Evolutionary conservation across 2,329 filamentous ascomycete genomes (phyloP).

Genomic region (Fusarium beomiforme): DNA sequence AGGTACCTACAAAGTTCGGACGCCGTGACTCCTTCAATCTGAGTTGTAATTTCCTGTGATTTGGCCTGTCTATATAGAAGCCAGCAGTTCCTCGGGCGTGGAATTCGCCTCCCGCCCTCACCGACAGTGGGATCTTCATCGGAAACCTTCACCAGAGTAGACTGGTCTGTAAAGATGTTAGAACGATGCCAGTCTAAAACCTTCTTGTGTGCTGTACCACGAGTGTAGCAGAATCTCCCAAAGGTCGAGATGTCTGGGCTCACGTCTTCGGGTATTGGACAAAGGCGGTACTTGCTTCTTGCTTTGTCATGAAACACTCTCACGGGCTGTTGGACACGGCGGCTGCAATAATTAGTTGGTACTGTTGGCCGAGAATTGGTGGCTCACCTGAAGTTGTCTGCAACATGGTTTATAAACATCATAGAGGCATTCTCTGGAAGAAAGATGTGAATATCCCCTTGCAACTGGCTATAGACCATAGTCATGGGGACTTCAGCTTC

Average conservation of each 20-base stretch:
- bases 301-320: constrained; percentile 39
- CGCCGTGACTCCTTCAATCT: constrained; percentile 41
- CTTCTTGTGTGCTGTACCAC: constrained; percentile 24
- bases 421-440: constrained; percentile 35
- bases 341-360: constrained; percentile 20
- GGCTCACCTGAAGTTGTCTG: constrained; percentile 41
- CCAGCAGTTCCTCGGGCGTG: constrained; percentile 47
- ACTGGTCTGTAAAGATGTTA: not conserved
- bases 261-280: constrained; percentile 32
- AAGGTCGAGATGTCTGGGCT: constrained; percentile 17
- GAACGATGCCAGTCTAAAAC: not conserved
- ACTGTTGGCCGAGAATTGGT: not conserved
- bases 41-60: constrained; percentile 36
- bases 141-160: not conserved
- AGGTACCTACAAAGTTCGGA: constrained; percentile 46
- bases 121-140: not conserved
- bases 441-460: constrained; percentile 43
- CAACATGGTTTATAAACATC: constrained; percentile 30
- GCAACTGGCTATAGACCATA: constrained; percentile 36
- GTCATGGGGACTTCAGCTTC: constrained; percentile 33
- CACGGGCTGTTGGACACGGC: constrained; percentile 40
- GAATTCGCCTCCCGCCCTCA: constrained; percentile 26
- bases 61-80: constrained; percentile 48
- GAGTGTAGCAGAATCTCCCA: constrained; percentile 31
- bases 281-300: constrained; percentile 42